Evolutionary conservation across 306 rosid species (phyloP), one percentile per base, ranked within the genome.

Genomic region (Citrullus amarus): DNA sequence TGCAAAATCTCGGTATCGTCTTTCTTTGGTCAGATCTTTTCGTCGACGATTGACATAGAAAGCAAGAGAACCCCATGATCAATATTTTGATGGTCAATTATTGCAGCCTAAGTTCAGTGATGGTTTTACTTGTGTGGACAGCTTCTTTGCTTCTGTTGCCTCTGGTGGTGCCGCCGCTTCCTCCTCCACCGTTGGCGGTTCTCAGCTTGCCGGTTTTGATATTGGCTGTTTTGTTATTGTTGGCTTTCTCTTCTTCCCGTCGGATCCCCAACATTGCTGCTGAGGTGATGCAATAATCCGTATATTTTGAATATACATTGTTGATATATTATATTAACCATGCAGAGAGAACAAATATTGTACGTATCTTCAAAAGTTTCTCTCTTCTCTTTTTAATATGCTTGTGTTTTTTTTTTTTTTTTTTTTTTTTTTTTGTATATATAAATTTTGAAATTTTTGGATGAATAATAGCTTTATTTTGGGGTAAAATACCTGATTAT

Each of bases 91-190:
- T 79, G 82, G 22, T 70, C 16, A 43, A 61, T 8, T 79, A 38
- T 41, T 79, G 61, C 30, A 70, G 70, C 34, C 16, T 57, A 8
- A 25, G 20, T 36, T 70, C 82, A 41, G 32, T 70, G 18, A 1
- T 79, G 44, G 48, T 79, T 70, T 30, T 79, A 17, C 46, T 57
- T 9, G 2, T 79, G 32, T 69, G 63, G 30, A 79, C 78, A 28
- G 54, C 51, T 16, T 79, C 82, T 38, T 43, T 79, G 25, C 38
- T 79, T 63, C 57, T 79, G 14, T 65, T 79, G 61, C 82, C 82
- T 15, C 14, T 79, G 16, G 60, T 79, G 46, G 41, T 79, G 70
- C 82, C 82, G 39, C 82, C 82, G 38, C 77, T 79, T 15, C 78
- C 82, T 6, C 82, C 82, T 6, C 82, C 82, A 12, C 82, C 82